Evolutionary conservation across 352 stramenopile genomes (phyloP).

Genomic region (Pythium brassicae): DNA sequence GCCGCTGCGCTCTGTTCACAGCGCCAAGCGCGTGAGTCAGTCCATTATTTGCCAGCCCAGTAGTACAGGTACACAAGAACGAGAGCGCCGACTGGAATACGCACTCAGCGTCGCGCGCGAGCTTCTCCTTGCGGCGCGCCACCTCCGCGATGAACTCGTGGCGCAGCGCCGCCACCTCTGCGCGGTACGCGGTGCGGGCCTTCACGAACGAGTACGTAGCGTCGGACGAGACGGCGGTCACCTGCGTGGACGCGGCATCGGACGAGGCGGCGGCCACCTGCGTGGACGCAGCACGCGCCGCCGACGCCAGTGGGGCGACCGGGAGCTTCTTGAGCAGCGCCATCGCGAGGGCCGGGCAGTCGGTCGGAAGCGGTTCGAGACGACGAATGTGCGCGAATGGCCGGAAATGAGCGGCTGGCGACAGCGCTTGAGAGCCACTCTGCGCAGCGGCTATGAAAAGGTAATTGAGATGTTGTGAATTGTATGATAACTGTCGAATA

Average conservation of each 20-base stretch:
- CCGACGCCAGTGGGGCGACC: neutral
- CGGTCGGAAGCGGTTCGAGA: too few relatives aligned
- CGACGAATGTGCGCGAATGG: neutral
- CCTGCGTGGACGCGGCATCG: conserved; percentile 11
- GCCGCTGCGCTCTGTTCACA: conserved; percentile 48
- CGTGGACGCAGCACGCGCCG: conserved; percentile 2
- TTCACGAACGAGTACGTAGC: conserved; percentile 75
- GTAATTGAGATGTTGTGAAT: too few relatives aligned
- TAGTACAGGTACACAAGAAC: too few relatives aligned
- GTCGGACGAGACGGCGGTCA: conserved; percentile 10
- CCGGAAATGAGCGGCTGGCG: neutral
- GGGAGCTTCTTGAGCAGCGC: conserved; percentile 18
- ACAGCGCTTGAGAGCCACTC: too few relatives aligned
- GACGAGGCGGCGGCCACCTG: conserved; percentile 8
- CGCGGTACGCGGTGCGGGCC: conserved; percentile 58
- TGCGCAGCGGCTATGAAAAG: too few relatives aligned
- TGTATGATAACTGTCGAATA: too few relatives aligned
- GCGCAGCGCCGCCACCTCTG: conserved; percentile 61
- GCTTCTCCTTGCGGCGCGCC: conserved; percentile 64
- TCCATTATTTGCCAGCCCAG: too few relatives aligned
- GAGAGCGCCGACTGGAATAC: conserved; percentile 12
- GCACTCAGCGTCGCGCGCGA: conserved; percentile 81
- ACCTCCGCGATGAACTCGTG: conserved; percentile 77
- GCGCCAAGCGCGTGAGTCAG: neutral
- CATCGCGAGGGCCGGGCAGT: conserved; percentile 8